Evolutionary conservation across 108 stramenopile genomes (phyloP).

Genomic region (Skeletonema tropicum): DNA sequence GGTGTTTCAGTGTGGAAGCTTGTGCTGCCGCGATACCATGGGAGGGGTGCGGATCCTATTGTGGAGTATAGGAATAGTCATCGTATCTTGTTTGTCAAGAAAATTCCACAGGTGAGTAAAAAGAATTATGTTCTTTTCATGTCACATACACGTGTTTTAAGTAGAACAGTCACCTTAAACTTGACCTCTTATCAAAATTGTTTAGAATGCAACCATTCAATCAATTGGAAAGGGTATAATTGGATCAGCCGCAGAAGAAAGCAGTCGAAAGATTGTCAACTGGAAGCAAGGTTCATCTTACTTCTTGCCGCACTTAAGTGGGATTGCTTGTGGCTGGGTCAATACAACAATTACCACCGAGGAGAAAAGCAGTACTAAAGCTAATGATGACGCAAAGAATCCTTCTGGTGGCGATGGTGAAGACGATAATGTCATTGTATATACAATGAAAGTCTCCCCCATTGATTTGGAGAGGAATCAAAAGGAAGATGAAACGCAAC

Average conservation of each 20-base stretch:
- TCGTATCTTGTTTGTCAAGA: constrained; percentile 56
- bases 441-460: constrained; percentile 19
- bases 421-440: constrained; percentile 14
- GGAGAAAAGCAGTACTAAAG: neutral
- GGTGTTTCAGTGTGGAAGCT: constrained; percentile 54
- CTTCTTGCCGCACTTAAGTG: constrained; percentile 53
- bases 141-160: neutral
- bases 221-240: constrained; percentile 78
- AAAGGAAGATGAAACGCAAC: neutral
- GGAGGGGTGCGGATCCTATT: constrained; percentile 43
- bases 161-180: neutral
- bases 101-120: constrained; percentile 34
- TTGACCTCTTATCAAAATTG: neutral
- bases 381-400: neutral
- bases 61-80: constrained; percentile 70
- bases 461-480: neutral
- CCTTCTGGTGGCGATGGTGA: neutral
- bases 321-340: constrained; percentile 77
- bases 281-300: constrained; percentile 61
- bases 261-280: constrained; percentile 36
- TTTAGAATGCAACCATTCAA: constrained; percentile 29
- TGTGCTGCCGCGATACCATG: constrained; percentile 39
- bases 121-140: constrained; percentile 1
- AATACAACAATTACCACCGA: constrained; percentile 14
- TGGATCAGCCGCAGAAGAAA: constrained; percentile 69